Conservation (phyloP, 208 protist genomes). For the Trypanosoma caninum region DNA sequence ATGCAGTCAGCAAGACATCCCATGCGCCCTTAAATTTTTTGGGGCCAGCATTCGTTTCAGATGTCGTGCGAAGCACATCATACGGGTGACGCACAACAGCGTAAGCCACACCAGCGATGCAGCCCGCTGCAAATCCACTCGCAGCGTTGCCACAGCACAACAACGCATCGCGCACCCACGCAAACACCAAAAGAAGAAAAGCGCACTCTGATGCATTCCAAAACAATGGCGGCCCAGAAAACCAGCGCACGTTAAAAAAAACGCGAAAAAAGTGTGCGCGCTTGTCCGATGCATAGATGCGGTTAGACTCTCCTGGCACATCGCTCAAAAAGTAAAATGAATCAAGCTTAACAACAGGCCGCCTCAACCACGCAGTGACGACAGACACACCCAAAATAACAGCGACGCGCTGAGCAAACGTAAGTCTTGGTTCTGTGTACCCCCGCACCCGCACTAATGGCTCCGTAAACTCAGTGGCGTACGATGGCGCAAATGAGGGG, state of each 20-base stretch:
- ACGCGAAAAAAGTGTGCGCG: slow-evolving; percentile 70
- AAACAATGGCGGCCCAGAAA: slow-evolving; percentile 40
- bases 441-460: slow-evolving; percentile 53
- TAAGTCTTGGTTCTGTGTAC: slow-evolving; percentile 72
- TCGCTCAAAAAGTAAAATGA: slow-evolving; percentile 80
- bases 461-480: slow-evolving; percentile 37
- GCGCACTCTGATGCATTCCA: slow-evolving; percentile 34
- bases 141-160: background rate
- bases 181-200: slow-evolving; percentile 43
- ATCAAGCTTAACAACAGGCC: slow-evolving; percentile 52
- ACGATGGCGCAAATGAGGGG: slow-evolving; percentile 24
- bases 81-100: slow-evolving; percentile 62
- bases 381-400: slow-evolving; percentile 44
- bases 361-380: slow-evolving; percentile 29
- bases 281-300: slow-evolving; percentile 74
- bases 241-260: slow-evolving; percentile 65
- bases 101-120: slow-evolving; percentile 39
- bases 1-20: slow-evolving; percentile 59
- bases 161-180: slow-evolving; percentile 28
- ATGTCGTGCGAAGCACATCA: slow-evolving; percentile 72
- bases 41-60: slow-evolving; percentile 35
- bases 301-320: slow-evolving; percentile 69
- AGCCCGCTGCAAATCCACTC: slow-evolving; percentile 60
- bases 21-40: slow-evolving; percentile 41
- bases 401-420: slow-evolving; percentile 31